These are phyloP conservation scores for Candida schatavii DNA, from an alignment of 805 yeast genomes.

Conservation along the genomic window DNA sequence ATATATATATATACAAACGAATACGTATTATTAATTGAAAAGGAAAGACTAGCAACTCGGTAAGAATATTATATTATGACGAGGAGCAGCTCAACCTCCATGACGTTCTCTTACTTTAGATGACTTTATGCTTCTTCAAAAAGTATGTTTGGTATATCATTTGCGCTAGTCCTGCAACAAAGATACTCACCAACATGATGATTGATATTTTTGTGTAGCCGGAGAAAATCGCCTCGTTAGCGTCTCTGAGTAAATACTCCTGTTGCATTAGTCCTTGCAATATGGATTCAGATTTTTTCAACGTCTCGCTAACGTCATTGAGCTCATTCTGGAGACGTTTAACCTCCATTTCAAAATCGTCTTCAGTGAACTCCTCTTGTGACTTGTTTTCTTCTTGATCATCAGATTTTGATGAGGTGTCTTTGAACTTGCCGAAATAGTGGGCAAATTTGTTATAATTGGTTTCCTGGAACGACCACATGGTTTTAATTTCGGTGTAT, in stretches of 20 bases:
- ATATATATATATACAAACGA: neutral
- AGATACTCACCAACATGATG: conserved; percentile 23
- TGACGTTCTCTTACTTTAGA: no score
- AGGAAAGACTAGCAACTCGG: no score
- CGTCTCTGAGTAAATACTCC: conserved; percentile 33
- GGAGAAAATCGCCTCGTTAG: conserved; percentile 36
- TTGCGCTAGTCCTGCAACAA: conserved; percentile 30
- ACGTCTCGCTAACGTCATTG: conserved; percentile 27
- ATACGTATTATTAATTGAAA: no score
- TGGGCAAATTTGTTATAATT: conserved; percentile 35
- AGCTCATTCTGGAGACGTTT: conserved; percentile 28
- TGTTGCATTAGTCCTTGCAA: conserved; percentile 28
- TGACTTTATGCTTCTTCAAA: conserved; percentile 24
- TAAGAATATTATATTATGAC: no score
- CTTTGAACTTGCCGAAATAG: conserved; percentile 24
- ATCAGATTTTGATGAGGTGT: conserved; percentile 6
- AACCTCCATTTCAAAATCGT: conserved; percentile 31
- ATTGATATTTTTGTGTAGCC: conserved; percentile 31
- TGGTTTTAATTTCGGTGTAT: conserved; percentile 33
- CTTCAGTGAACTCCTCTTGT: conserved; percentile 22
- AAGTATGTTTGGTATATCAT: conserved; percentile 27
- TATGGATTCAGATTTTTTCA: conserved; percentile 25
- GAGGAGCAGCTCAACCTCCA: no score
- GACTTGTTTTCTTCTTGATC: neutral
- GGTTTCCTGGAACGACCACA: conserved; percentile 30